Evolutionary conservation across 2,329 filamentous ascomycete genomes (phyloP).

Genomic region (Fusarium proliferatum): DNA sequence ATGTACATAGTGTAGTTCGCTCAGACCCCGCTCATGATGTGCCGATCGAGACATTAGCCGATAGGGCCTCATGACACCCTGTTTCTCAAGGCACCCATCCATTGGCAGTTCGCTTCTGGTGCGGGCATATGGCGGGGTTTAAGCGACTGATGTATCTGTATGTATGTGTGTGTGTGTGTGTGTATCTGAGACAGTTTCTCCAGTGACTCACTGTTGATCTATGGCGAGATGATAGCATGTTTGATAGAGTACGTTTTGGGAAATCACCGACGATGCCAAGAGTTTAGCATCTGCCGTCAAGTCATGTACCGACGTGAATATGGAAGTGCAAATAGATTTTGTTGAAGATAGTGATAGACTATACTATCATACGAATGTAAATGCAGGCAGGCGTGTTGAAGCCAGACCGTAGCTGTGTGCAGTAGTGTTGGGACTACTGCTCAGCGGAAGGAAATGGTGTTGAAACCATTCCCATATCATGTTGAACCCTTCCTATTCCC

Average conservation of each 20-base stretch:
- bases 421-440: constrained; percentile 23
- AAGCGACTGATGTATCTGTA: background rate
- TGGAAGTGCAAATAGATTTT: background rate
- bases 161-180: background rate
- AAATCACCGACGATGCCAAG: background rate
- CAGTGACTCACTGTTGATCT: constrained; percentile 24
- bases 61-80: constrained; percentile 26
- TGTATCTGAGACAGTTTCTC: background rate
- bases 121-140: background rate
- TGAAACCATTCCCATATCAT: constrained; percentile 13
- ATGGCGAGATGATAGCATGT: constrained; percentile 1
- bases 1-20: too few relatives aligned
- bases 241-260: constrained; percentile 2
- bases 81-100: constrained; percentile 25
- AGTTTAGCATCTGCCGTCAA: background rate
- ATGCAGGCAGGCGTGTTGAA: constrained; percentile 27
- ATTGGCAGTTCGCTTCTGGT: background rate
- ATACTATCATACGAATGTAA: constrained; percentile 24
- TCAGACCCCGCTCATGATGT: constrained; percentile 11
- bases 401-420: background rate
- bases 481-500: constrained; percentile 11
- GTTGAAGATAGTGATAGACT: constrained; percentile 5
- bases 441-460: background rate
- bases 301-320: background rate
- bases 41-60: constrained; percentile 14